These are phyloP conservation scores for Tuctoria greenei DNA, from an alignment of 176 grass and related monocot genomes.

Conservation along the genomic window DNA sequence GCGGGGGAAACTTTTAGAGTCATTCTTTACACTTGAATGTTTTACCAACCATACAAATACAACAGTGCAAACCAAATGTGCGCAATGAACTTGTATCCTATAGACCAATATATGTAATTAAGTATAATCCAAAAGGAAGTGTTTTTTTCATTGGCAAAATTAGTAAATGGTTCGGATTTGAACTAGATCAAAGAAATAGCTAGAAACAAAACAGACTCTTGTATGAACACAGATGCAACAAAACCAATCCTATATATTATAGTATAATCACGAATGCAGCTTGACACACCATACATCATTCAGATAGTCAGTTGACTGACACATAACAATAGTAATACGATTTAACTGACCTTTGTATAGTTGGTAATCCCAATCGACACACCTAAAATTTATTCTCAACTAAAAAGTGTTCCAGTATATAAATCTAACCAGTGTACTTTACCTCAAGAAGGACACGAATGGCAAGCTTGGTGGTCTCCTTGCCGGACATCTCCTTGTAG, in stretches of 20 bases:
- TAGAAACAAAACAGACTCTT: background rate
- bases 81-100: too few species aligned
- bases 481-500: slow-evolving; percentile 93
- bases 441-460: slow-evolving; percentile 90
- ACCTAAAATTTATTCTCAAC: background rate
- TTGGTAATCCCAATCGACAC: background rate
- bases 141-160: background rate
- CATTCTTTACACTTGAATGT: background rate
- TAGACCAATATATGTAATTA: too few species aligned
- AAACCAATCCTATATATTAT: background rate
- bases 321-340: background rate
- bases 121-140: background rate
- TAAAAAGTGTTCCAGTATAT: background rate
- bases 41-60: background rate
- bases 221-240: background rate
- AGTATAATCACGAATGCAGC: background rate
- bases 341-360: background rate
- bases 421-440: slow-evolving; percentile 30
- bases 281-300: background rate
- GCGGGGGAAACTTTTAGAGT: background rate
- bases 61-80: background rate
- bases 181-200: background rate
- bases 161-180: background rate
- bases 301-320: background rate
- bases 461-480: slow-evolving; percentile 90